Evolutionary conservation across 768 basidiomycete genomes (phyloP), one percentile per base, ranked within the genome.

Genomic region (Lepiota venenata): DNA sequence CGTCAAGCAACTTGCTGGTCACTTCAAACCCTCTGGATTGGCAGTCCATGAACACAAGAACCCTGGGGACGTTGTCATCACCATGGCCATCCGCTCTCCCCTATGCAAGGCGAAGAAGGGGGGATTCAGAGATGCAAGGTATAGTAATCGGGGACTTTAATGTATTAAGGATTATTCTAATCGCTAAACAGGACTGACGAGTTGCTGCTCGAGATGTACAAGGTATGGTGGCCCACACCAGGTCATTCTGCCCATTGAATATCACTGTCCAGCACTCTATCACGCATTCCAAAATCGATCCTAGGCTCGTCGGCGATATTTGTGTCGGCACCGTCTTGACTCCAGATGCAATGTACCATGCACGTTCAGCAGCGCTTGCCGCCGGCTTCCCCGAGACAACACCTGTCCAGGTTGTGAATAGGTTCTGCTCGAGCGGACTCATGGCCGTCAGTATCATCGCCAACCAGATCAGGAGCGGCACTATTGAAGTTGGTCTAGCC

Each of bases 391-490:
- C 91, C 0, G 85, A 87, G n/a, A 76, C 74, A 4, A 85, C 88
- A 5, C 88, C 91, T 0, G 70, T 90, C 9, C 84, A 91, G 63
- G 77, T 75, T 21, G 71, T 93, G 61, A 92, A 93, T 64, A 75
- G 91, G 27, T 90, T 91, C 66, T 93, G 91, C 63, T 89, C 89
- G 2, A 87, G 84, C 56, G 91, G 90, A 21, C 79, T 93, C n/a
- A 90, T 92, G 87, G 88, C 91, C 11, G 76, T 87, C 27, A 88
- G 86, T 9, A 77, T 79, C 27, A 83, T 93, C 52, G 80, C 88
- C 18, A 92, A 91, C 67, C 82, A 88, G 62, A 82, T 93, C 45
- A 77, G 81, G 14, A 76, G 76, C 10, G 87, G 88, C n/a, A 87
- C 92, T 64, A 89, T 92, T 41, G 81, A 91, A 41, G 74, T 92